Percentiles rank a stretch among this genome's conserved stretches.
These are phyloP conservation scores for Kurtzmaniella quercitrusa DNA, from an alignment of 1,139 yeast species.

Conservation along the genomic window DNA sequence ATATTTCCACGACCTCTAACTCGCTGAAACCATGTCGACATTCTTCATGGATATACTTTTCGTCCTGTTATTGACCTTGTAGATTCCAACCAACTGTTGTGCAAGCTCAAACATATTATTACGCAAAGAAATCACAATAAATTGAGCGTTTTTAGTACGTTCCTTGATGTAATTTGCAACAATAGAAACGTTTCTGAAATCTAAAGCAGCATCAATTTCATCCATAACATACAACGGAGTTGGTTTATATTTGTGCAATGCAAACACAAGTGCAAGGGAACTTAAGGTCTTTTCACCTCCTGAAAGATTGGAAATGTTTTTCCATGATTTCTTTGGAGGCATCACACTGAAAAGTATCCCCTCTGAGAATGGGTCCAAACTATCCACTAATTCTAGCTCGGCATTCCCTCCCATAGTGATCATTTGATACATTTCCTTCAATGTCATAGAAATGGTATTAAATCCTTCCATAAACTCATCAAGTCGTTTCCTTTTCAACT, in stretches of 20 bases:
- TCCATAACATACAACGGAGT: slow-evolving; percentile 99
- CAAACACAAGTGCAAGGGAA: slow-evolving; percentile 93
- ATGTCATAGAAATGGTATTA: slow-evolving; percentile 75
- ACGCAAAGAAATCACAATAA: slow-evolving; percentile 89
- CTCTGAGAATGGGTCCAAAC: slow-evolving; percentile 96
- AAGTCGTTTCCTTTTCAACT: slow-evolving; percentile 65
- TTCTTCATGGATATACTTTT: slow-evolving; percentile 75
- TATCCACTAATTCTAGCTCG: slow-evolving; percentile 90
- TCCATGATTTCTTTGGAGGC: slow-evolving; percentile 99
- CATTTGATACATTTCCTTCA: slow-evolving; percentile 97
- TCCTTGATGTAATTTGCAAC: slow-evolving; percentile 97
- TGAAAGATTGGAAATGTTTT: slow-evolving; percentile 86
- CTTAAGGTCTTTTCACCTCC: slow-evolving; percentile 98
- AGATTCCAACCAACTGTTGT: slow-evolving; percentile 89
- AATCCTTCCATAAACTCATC: slow-evolving; percentile 95
- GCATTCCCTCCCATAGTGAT: slow-evolving; percentile 99
- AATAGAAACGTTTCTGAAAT: slow-evolving; percentile 92
- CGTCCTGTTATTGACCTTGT: slow-evolving; percentile 90
- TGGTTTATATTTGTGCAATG: slow-evolving; percentile 92
- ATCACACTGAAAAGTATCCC: slow-evolving; percentile 95
- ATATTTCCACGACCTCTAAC: slow-evolving; percentile 6
- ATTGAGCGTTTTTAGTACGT: slow-evolving; percentile 93
- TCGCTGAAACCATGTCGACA: slow-evolving; percentile 4
- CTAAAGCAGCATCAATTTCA: slow-evolving; percentile 98
- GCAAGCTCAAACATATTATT: slow-evolving; percentile 98